A percentile compares a stretch with the other conserved stretches of the same genome.
Evolutionary conservation across 2,329 filamentous ascomycete genomes (phyloP).

Genomic region (Exophiala aquamarina): DNA sequence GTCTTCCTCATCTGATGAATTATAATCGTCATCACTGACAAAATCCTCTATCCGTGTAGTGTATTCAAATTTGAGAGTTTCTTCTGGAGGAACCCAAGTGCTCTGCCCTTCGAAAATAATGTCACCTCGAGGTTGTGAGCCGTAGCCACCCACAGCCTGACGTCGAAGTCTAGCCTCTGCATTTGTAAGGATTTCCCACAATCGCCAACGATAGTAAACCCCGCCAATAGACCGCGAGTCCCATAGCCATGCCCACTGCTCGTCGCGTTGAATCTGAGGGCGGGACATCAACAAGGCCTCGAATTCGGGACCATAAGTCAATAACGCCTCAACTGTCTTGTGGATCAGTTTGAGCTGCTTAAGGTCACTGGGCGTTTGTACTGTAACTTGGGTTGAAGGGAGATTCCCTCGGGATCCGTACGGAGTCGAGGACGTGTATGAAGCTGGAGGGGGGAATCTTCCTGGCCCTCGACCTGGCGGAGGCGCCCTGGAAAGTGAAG

Average conservation of each 20-base stretch:
- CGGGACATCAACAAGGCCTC: constrained; percentile 90
- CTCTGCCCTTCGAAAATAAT: constrained; percentile 72
- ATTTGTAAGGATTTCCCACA: constrained; percentile 83
- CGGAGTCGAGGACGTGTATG: constrained; percentile 56
- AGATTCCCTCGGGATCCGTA: constrained; percentile 40
- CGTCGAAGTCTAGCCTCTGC: constrained; percentile 37
- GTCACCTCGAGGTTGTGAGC: constrained; percentile 39
- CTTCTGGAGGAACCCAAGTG: constrained; percentile 75
- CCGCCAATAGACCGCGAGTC: constrained; percentile 76
- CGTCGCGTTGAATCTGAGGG: constrained; percentile 77
- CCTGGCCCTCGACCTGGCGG: constrained; percentile 53
- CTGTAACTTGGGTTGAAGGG: constrained; percentile 60
- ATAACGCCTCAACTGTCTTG: constrained; percentile 76
- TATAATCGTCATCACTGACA: constrained; percentile 79
- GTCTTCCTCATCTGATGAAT: constrained; percentile 82
- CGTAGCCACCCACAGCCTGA: constrained; percentile 13
- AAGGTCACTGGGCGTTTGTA: constrained; percentile 74
- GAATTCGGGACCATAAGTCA: constrained; percentile 80
- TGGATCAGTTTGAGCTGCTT: constrained; percentile 81
- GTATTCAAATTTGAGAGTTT: constrained; percentile 76
- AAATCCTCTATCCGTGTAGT: constrained; percentile 74
- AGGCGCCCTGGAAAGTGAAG: constrained; percentile 49
- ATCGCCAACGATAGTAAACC: constrained; percentile 87
- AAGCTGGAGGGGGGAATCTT: constrained; percentile 74
- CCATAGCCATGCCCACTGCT: constrained; percentile 94